Conservation (phyloP, 2,329 filamentous ascomycete species). For the Reticulascus tulasneorum region DNA sequence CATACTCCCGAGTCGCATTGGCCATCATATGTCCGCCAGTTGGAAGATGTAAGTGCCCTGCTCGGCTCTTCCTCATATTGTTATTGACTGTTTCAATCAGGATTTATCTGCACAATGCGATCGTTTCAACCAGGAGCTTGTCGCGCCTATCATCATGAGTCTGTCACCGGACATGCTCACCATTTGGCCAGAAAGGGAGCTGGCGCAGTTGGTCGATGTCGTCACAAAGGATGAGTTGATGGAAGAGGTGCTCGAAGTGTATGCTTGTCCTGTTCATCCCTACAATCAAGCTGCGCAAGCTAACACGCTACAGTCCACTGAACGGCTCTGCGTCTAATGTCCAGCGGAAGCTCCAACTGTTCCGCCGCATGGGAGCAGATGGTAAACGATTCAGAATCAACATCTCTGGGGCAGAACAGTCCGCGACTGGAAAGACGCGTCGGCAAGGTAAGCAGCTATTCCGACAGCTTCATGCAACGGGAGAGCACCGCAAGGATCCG, state of each 20-base stretch:
- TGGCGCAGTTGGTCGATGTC: slow-evolving; percentile 22
- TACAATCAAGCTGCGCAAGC: too few relatives aligned
- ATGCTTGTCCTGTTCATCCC: background rate
- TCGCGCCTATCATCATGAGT: slow-evolving; percentile 16
- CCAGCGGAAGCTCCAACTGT: slow-evolving; percentile 13
- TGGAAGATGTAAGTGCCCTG: slow-evolving; percentile 24
- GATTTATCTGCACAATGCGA: slow-evolving; percentile 21
- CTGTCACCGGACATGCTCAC: slow-evolving; percentile 20
- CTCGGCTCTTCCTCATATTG: background rate
- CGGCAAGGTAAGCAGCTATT: slow-evolving; percentile 8
- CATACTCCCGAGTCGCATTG: slow-evolving; percentile 24
- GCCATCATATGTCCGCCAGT: slow-evolving; percentile 28
- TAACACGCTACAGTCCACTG: slow-evolving; percentile 6
- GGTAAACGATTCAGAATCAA: slow-evolving; percentile 20
- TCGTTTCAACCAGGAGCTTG: slow-evolving; percentile 22
- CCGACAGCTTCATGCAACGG: too few relatives aligned
- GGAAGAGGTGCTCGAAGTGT: slow-evolving; percentile 23
- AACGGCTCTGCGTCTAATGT: slow-evolving; percentile 7
- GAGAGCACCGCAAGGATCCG: background rate
- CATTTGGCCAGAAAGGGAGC: slow-evolving; percentile 26
- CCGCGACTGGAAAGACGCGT: slow-evolving; percentile 2
- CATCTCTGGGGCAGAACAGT: slow-evolving; percentile 13
- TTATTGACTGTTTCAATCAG: slow-evolving; percentile 8
- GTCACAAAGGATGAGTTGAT: slow-evolving; percentile 27
- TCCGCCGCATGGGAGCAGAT: slow-evolving; percentile 21